A percentile compares a stretch with the other conserved stretches of the same genome.
Evolutionary conservation across 805 yeast species (phyloP).

Genomic region (Zygoascus ofunaensis): DNA sequence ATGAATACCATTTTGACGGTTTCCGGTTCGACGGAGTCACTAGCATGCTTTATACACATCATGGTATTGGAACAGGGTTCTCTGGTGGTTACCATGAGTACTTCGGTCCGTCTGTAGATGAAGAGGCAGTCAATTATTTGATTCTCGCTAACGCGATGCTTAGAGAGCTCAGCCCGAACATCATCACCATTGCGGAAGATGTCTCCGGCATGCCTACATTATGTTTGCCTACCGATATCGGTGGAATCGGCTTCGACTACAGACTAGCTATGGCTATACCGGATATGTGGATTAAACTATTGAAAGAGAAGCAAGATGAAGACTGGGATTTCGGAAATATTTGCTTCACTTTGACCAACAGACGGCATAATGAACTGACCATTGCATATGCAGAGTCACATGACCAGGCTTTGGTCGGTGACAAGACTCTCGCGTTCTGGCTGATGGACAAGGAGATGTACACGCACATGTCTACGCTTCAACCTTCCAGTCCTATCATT

Average conservation of each 20-base stretch:
- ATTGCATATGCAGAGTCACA: constrained; percentile 91
- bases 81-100: constrained; percentile 91
- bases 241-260: constrained; percentile 93
- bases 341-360: constrained; percentile 71
- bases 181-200: constrained; percentile 87
- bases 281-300: constrained; percentile 95
- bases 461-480: constrained; percentile 77
- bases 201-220: constrained; percentile 96
- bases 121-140: constrained; percentile 76
- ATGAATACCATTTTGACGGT: constrained; percentile 83
- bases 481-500: constrained; percentile 64
- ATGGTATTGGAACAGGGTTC: constrained; percentile 82
- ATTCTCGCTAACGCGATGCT: constrained; percentile 86
- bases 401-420: constrained; percentile 97
- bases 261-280: constrained; percentile 95
- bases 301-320: constrained; percentile 77
- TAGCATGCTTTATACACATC: constrained; percentile 83
- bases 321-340: constrained; percentile 85
- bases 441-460: constrained; percentile 98
- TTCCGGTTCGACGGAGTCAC: constrained; percentile 97
- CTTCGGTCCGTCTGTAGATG: constrained; percentile 70
- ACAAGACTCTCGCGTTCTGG: constrained; percentile 95
- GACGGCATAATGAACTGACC: constrained; percentile 82
- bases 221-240: constrained; percentile 60
- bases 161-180: constrained; percentile 41